Conservation (phyloP, 2,329 filamentous ascomycete species). For the Neofusicoccum cordaticola region DNA sequence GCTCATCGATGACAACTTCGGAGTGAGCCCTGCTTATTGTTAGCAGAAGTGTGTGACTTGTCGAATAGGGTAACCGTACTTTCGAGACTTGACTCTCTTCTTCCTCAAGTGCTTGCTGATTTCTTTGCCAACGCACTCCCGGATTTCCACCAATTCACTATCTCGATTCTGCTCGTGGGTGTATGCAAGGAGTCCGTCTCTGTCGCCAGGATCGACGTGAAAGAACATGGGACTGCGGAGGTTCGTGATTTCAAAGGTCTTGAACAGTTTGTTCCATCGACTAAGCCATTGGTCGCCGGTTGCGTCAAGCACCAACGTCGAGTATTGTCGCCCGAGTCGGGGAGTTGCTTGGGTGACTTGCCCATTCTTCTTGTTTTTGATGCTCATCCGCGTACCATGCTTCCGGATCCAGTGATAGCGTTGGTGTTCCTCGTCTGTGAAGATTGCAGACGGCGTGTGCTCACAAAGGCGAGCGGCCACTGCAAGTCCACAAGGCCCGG, state of each 20-base stretch:
- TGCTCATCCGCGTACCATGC: constrained; percentile 58
- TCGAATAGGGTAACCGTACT: constrained; percentile 37
- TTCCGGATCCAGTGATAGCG: constrained; percentile 76
- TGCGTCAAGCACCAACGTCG: constrained; percentile 66
- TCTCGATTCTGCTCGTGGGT: constrained; percentile 61
- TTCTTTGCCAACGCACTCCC: constrained; percentile 74
- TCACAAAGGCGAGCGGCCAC: constrained; percentile 71
- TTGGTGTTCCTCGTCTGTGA: constrained; percentile 79
- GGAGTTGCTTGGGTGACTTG: constrained; percentile 25
- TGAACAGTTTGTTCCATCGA: constrained; percentile 69
- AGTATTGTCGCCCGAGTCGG: constrained; percentile 26
- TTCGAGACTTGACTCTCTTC: constrained; percentile 53
- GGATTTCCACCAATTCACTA: constrained; percentile 65
- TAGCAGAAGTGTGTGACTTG: neutral
- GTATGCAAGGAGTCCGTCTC: constrained; percentile 70
- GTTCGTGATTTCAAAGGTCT: constrained; percentile 66
- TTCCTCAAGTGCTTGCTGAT: constrained; percentile 73
- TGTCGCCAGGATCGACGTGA: constrained; percentile 72
- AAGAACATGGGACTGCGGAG: constrained; percentile 80
- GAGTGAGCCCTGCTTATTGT: constrained; percentile 20
- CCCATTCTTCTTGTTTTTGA: constrained; percentile 53
- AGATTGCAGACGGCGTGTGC: constrained; percentile 71
- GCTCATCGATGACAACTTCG: constrained; percentile 42
- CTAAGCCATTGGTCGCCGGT: constrained; percentile 64
- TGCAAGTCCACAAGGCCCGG: constrained; percentile 71